Conservation (phyloP, 2,329 filamentous ascomycete genomes). For the Xylariaceae sp. region DNA sequence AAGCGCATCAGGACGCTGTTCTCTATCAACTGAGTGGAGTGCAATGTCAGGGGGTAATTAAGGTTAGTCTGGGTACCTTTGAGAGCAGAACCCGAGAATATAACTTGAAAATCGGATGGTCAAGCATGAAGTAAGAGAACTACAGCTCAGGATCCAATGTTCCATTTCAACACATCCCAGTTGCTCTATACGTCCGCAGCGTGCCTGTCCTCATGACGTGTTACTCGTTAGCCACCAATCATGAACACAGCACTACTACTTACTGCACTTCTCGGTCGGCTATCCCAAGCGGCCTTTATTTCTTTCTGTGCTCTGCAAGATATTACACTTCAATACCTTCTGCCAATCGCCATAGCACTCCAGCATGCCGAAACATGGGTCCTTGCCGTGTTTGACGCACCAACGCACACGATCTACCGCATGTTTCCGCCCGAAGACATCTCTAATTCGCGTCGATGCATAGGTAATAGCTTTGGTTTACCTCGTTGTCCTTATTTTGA, state of each 20-base stretch:
- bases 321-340: constrained; percentile 3
- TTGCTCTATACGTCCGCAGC: too few relatives aligned
- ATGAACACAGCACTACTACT: constrained; percentile 6
- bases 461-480: not conserved
- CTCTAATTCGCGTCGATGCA: constrained; percentile 3
- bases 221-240: too few relatives aligned
- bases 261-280: not conserved
- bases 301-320: constrained; percentile 4
- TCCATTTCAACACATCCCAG: too few relatives aligned
- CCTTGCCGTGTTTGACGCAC: constrained; percentile 2
- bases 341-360: constrained; percentile 5
- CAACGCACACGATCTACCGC: constrained; percentile 6
- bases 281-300: not conserved
- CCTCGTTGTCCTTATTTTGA: constrained; percentile 4
- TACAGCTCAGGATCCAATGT: too few relatives aligned
- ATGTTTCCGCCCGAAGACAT: constrained; percentile 10
- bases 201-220: too few relatives aligned
- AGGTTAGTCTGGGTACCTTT: too few relatives aligned
- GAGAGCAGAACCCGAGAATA: too few relatives aligned
- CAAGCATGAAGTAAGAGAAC: too few relatives aligned
- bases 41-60: too few relatives aligned
- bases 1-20: too few relatives aligned
- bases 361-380: constrained; percentile 9
- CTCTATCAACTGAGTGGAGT: too few relatives aligned
- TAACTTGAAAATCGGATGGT: too few relatives aligned